Base-by-base conservation (phyloP, 345 rosid genomes). In the Cardiospermum halicacabum region DNA sequence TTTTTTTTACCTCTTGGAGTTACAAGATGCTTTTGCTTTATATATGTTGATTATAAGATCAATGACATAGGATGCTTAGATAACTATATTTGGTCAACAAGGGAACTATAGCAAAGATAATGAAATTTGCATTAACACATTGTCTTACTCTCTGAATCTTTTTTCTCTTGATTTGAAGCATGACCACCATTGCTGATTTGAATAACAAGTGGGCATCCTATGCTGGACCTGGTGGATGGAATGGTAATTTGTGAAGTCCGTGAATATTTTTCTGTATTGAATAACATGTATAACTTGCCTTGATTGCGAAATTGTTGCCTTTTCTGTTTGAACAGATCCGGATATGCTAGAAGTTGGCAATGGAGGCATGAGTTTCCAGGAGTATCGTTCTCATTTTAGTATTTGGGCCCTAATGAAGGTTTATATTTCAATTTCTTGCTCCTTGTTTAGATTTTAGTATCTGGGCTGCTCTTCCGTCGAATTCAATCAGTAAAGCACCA, bases 171-270 rank as follows among this genome's bases (percentile, higher is more conserved):
- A 63, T 64, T 50, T 71, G 73, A 63, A 91, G 99, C 84, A 90
- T 94, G 99, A 91, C 91, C 50, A 77, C 88, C 5, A 85, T 87
- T 65, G 99, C 99, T 40, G 99, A 94, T 80, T 69, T 87, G 74
- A 94, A 94, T 73, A 78, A 94, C 74, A 89, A 89, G 75, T 91
- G 99, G 99, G 97, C 97, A 21, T 68, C 95, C 24, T 87, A 89
- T 79, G 99, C 99, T 0, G 99, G 97, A 72, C 97, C 99, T 54
- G 95, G 97, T 65, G 99, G 97, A 80, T 94, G 99, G 99, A 94
- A 94, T 75, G 99, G 99, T 91, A 83, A 78, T 51, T 30, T 34
- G 43, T 36, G 60, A 49, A 10, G 36, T 61, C 55, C 66, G 21
- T 21, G 7, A 5, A 53, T 22, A 10, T 25, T 31, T 25, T 45